These are phyloP conservation scores for Cucurbita ficifolia DNA, from an alignment of 306 rosid genomes.

Conservation along the genomic window DNA sequence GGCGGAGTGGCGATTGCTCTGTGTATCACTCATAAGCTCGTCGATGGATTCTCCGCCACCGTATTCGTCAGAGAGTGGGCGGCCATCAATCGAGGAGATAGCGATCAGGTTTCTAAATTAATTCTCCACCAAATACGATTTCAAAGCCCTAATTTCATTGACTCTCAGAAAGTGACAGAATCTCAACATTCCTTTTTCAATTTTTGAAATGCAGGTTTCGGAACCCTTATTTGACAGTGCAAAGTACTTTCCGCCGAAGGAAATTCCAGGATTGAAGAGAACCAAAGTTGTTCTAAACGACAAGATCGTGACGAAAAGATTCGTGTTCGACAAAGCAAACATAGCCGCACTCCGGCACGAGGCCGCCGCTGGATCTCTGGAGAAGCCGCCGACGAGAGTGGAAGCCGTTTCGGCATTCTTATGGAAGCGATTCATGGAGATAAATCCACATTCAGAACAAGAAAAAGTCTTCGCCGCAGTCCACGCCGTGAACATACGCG, in stretches of 20 bases:
- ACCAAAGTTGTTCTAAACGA: neutral
- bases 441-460: neutral
- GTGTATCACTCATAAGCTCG: neutral
- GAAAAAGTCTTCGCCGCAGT: neutral
- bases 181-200: neutral
- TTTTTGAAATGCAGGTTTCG: neutral
- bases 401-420: conserved; percentile 28
- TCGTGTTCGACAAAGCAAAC: conserved; percentile 5
- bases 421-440: conserved; percentile 16
- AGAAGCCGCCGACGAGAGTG: conserved; percentile 17
- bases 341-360: conserved; percentile 9
- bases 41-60: neutral
- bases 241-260: neutral
- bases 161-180: neutral
- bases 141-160: neutral
- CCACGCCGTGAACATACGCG: conserved; percentile 20
- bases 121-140: neutral
- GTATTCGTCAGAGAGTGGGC: conserved; percentile 3
- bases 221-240: conserved; percentile 1
- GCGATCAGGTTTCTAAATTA: neutral
- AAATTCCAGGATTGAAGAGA: neutral
- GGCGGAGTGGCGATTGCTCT: conserved; percentile 2
- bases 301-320: conserved; percentile 9
- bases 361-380: neutral
- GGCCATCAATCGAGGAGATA: neutral